Evolutionary conservation across 2,329 filamentous ascomycete species (phyloP).

Genomic region (Intubia oerlemansii): DNA sequence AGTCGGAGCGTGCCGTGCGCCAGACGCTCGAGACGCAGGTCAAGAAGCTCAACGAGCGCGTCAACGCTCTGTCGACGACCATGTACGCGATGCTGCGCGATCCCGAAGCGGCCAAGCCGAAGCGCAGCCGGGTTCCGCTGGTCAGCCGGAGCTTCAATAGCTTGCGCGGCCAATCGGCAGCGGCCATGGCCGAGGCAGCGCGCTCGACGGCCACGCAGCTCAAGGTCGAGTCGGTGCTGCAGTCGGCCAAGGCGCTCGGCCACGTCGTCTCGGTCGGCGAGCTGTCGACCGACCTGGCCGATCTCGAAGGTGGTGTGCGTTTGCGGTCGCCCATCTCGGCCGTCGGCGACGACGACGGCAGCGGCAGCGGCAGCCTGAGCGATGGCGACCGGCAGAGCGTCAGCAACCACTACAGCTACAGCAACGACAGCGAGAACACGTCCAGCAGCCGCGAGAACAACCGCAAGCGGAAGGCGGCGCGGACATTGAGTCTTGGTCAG

Average conservation of each 20-base stretch:
- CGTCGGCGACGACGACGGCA: no score
- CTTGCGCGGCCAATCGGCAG: slow-evolving; percentile 11
- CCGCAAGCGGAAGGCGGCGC: slow-evolving; percentile 30
- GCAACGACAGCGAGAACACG: slow-evolving; percentile 10
- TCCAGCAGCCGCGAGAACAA: slow-evolving; percentile 4
- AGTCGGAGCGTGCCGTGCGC: slow-evolving; percentile 33
- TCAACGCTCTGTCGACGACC: slow-evolving; percentile 23
- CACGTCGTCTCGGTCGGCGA: no score
- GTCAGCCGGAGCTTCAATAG: slow-evolving; percentile 3
- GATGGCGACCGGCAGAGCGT: no score
- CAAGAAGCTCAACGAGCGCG: slow-evolving; percentile 25
- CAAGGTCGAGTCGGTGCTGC: slow-evolving; percentile 3
- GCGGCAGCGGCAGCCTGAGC: no score
- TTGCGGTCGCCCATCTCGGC: no score
- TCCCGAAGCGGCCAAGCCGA: slow-evolving; percentile 16
- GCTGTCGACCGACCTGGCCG: no score
- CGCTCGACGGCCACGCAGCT: no score
- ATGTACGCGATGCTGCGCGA: slow-evolving; percentile 17
- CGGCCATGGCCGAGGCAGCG: slow-evolving; percentile 5
- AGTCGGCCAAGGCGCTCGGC: slow-evolving; percentile 4
- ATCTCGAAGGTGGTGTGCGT: no score
- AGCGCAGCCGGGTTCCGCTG: not conserved
- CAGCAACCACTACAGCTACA: no score
- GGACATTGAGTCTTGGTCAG: slow-evolving; percentile 42
- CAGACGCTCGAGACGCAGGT: slow-evolving; percentile 34